Evolutionary conservation across 495 filamentous ascomycete genomes (phyloP), one percentile per base, ranked within the genome.

Genomic region (Hypoxylon fuscum): DNA sequence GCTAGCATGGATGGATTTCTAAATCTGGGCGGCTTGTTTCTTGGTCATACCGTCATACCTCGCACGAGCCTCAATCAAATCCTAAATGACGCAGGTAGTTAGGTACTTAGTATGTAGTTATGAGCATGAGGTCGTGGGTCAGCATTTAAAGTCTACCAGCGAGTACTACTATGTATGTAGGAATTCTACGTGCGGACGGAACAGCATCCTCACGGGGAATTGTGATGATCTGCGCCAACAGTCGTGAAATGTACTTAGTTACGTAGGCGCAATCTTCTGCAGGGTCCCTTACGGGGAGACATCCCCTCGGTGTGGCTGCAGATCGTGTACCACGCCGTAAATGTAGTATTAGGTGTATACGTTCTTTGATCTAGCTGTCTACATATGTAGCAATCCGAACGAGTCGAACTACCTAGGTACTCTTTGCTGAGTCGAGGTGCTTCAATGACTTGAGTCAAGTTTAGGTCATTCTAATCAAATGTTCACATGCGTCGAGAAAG

Each of bases 31-130:
- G 40, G 44, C 32, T 35, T 59, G 50, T 55, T 57, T 50, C 46
- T 43, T 59, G n/a, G n/a, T n/a, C n/a, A n/a, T n/a, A n/a, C n/a
- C 52, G 63, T 66, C 63, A 66, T 66, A 66, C 63, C 63, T 62
- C 15, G 48, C 52, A 66, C 63, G 53, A 66, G 63, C 63, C 63
- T 66, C 63, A 66, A 53, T 61, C 56, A 56, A 17, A 15, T 44
- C 32, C 29, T 42, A 56, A 43, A 51, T 44, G 55, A 31, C 57
- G 40, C 31, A 34, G 40, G 51, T 50, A 43, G 15, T 34, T 34
- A 2, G 12, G 34, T 37, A n/a, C 11, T 11, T 37, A 11, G 37
- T 18, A 7, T 40, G 14, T 15, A 17, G 37, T 58, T 42, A 43
- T 53, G 52, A 37, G 58, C 52, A 55, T 58, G 52, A 66, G 57